These are phyloP conservation scores for Niveomyces coronatus DNA, from an alignment of 2,329 filamentous ascomycete species.

Conservation along the genomic window DNA sequence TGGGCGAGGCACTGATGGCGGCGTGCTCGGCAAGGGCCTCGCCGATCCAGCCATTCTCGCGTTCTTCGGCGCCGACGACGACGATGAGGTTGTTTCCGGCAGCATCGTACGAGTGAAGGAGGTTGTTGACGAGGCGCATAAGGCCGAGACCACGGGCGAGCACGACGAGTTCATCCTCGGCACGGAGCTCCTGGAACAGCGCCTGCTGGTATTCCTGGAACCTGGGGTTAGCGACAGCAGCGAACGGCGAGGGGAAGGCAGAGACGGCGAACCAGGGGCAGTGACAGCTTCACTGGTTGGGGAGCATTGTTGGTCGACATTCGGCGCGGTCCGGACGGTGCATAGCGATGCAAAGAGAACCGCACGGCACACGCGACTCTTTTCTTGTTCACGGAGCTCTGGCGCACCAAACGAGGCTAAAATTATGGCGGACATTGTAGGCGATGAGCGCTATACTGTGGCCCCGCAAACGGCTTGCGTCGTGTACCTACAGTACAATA, in stretches of 20 bases:
- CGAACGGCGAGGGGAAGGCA: background rate
- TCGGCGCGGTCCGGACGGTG: conserved; percentile 20
- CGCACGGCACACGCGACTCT: background rate
- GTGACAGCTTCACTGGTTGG: conserved; percentile 69
- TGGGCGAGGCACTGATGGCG: conserved; percentile 72
- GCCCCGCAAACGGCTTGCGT: background rate
- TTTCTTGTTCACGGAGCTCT: background rate
- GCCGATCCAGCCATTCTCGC: conserved; percentile 94
- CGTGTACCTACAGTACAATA: background rate
- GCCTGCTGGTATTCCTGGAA: conserved; percentile 83
- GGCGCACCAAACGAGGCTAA: background rate
- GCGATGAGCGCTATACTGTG: background rate
- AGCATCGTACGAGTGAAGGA: conserved; percentile 93
- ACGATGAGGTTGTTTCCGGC: conserved; percentile 89
- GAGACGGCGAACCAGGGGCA: conserved; percentile 40
- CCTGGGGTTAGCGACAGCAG: conserved; percentile 11
- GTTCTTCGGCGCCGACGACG: conserved; percentile 78
- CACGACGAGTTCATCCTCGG: conserved; percentile 88
- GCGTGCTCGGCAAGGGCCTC: conserved; percentile 94
- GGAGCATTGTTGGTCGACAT: conserved; percentile 46
- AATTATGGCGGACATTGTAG: background rate
- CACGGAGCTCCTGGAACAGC: conserved; percentile 80
- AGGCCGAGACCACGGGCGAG: conserved; percentile 87
- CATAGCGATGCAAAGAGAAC: background rate
- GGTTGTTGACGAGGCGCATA: conserved; percentile 85